Evolutionary conservation across 2,329 filamentous ascomycete species (phyloP).

Genomic region (Cercospora citrullina): DNA sequence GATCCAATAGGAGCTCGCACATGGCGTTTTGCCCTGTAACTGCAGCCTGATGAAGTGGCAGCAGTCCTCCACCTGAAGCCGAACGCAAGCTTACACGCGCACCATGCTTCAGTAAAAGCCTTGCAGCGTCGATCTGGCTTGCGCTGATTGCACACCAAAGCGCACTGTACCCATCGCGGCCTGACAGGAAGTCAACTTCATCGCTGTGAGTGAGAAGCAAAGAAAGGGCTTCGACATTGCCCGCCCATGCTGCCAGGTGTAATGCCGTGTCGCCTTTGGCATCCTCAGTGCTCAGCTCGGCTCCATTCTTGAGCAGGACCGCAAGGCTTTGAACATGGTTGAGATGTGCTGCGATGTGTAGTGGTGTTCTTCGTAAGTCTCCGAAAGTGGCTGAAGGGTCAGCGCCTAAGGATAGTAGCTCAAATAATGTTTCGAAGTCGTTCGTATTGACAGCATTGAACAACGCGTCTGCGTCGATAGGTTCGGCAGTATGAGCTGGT

Average conservation of each 20-base stretch:
- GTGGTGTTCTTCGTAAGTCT: slow-evolving; percentile 32
- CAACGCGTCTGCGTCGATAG: slow-evolving; percentile 24
- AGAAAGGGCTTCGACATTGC: slow-evolving; percentile 32
- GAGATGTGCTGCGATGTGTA: slow-evolving; percentile 35
- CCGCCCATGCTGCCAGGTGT: slow-evolving; percentile 34
- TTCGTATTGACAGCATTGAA: slow-evolving; percentile 31
- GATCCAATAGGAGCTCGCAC: slow-evolving; percentile 34
- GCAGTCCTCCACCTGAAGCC: slow-evolving; percentile 24
- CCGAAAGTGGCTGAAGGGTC: slow-evolving; percentile 26
- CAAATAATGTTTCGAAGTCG: slow-evolving; percentile 22
- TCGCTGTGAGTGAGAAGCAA: slow-evolving; percentile 30
- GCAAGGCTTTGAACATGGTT: slow-evolving; percentile 28
- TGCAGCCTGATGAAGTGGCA: slow-evolving; percentile 36
- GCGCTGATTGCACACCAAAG: slow-evolving; percentile 36
- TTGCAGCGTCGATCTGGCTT: slow-evolving; percentile 31
- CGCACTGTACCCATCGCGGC: slow-evolving; percentile 34
- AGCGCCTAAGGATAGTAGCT: slow-evolving; percentile 25
- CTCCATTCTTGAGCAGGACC: slow-evolving; percentile 28
- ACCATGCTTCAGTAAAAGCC: slow-evolving; percentile 32
- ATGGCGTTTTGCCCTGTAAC: slow-evolving; percentile 34
- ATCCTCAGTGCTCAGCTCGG: slow-evolving; percentile 29
- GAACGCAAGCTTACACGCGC: slow-evolving; percentile 32
- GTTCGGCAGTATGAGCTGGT: slow-evolving; percentile 17
- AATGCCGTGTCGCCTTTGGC: slow-evolving; percentile 34
- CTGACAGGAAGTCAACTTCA: slow-evolving; percentile 33